Base-by-base conservation (phyloP, 2,329 filamentous ascomycete genomes). In the Incumbomyces lentus region DNA sequence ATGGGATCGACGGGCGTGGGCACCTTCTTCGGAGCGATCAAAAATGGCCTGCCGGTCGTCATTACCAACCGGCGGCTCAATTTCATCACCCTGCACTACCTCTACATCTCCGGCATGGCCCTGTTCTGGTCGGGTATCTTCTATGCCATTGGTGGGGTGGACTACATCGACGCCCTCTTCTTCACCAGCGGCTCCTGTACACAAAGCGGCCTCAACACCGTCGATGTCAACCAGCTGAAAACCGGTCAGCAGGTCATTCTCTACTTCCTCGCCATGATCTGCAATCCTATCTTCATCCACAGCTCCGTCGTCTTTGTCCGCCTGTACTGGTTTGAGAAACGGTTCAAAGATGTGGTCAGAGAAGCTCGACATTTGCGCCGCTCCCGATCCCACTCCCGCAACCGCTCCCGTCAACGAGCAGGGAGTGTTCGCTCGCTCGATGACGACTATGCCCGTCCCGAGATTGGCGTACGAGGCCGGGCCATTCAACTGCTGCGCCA, bases 271-370 rank as follows among this genome's bases (percentile, higher is more conserved):
- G 71, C 82, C 3, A 81, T 87, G 72, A 57, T 86, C 11, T 80
- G 82, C 19, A 94, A 87, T 42, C 88, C 88, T 0, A 92, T 95
- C 51, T 81, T 84, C 39, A 82, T 95, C 57, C 81, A 94, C 60
- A 79, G 84, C 1, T 84, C 79, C 37, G 87, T 98, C 37, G 92
- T 98, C 6, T 90, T 95, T 57, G 74, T 96, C 12, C 84, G 92
- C 19, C 72, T 98, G 1, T 95, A 95, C 66, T 98, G 90, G 90
- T 98, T 98, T 62, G 89, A 98, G 66, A 95, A 93, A 65, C 79
- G 89, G 6, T 96, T 98, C 61, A 84, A 94, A 61, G 75, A 85
- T 57, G 77, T 95, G 53, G 88, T 84, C 12, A 74, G 74, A 30
- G 85, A 94, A 57, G 81, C 85, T 1, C 78, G 79, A 46, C 72